Conservation (phyloP, 495 filamentous ascomycete genomes). For the Pseudoneurospora amorphoporcata region DNA sequence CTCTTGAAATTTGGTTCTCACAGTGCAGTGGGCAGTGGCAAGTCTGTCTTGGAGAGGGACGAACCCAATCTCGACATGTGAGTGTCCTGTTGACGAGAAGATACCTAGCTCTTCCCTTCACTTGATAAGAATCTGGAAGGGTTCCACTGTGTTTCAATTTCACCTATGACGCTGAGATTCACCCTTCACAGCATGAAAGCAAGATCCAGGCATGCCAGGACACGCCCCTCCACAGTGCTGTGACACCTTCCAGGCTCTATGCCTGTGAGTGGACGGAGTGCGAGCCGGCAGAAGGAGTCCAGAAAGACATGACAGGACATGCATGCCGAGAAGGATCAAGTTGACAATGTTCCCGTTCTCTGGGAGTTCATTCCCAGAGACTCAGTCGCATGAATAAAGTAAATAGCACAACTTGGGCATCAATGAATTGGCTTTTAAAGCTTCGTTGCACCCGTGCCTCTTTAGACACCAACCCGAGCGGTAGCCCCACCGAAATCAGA, state of each 20-base stretch:
- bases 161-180: neutral
- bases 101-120: neutral
- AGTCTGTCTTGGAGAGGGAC: neutral
- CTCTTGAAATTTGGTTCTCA: neutral
- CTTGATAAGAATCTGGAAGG: neutral
- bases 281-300: neutral
- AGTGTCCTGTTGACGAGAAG: neutral
- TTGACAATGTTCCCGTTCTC: neutral
- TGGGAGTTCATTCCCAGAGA: neutral
- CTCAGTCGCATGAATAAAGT: neutral
- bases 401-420: neutral
- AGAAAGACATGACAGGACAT: neutral
- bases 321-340: neutral
- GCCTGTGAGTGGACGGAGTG: neutral
- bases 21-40: neutral
- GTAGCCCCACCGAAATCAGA: neutral
- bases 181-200: neutral
- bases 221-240: neutral
- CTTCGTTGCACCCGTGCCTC: neutral
- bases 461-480: neutral
- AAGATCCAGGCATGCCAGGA: neutral
- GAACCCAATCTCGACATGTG: neutral
- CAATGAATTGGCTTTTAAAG: neutral
- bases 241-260: neutral
- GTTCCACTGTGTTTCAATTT: neutral